Conservation (phyloP, 176 grass and related monocot species). For the Ensete ventricosum region DNA sequence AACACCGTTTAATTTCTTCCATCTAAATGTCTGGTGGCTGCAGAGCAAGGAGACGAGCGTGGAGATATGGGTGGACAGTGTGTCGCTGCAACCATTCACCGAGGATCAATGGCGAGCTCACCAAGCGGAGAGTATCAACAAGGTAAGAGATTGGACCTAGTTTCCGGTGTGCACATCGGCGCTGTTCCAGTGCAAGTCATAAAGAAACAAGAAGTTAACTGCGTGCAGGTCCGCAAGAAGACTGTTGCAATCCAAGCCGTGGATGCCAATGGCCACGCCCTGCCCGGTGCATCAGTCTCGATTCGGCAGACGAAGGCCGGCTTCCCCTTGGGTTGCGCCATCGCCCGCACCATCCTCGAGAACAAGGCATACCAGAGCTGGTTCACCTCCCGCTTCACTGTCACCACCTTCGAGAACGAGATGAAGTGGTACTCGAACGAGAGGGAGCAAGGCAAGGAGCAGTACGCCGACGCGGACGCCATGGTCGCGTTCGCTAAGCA, state of each 20-base stretch:
- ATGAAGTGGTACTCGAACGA: constrained; percentile 95
- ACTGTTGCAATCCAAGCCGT: constrained; percentile 26
- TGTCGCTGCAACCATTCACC: constrained; percentile 68
- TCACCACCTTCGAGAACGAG: constrained; percentile 96
- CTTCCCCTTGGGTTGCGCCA: constrained; percentile 73
- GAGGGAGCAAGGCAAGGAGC: constrained; percentile 23
- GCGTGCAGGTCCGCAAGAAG: constrained; percentile 23
- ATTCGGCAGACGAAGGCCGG: constrained; percentile 33
- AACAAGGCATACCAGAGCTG: constrained; percentile 54
- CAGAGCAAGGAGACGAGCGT: constrained; percentile 51
- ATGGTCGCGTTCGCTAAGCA: constrained; percentile 57
- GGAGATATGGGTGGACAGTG: constrained; percentile 71
- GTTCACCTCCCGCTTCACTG: constrained; percentile 76
- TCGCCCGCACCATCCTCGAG: constrained; percentile 46
- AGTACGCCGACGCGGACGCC: constrained; percentile 56
- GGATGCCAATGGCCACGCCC: constrained; percentile 34
- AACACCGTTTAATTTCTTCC: no score
- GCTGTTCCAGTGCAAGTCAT: no score
- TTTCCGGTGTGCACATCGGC: no score
- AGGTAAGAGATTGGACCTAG: constrained; percentile 7
- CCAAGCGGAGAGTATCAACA: constrained; percentile 36
- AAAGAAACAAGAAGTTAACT: neutral
- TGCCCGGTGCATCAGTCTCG: constrained; percentile 39
- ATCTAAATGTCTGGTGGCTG: neutral
- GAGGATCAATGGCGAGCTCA: constrained; percentile 58